Percentiles rank a stretch among this genome's conserved stretches.
Conservation (phyloP, 2,329 filamentous ascomycete species). For the Colletotrichum horii region DNA sequence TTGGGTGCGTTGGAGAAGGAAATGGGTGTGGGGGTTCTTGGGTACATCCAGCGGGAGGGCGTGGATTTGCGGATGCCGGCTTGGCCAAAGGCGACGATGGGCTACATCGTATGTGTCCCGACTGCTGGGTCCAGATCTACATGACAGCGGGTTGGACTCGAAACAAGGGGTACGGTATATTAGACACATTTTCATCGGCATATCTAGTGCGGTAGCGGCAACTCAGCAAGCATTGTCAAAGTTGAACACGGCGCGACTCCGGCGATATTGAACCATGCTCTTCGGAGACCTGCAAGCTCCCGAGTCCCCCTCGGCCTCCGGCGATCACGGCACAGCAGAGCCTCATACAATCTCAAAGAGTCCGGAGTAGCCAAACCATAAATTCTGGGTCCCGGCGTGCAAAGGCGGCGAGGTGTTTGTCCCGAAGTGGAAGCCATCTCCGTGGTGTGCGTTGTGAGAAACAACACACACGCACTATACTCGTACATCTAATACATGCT, state of each 20-base stretch:
- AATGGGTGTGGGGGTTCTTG: background rate
- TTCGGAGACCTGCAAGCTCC: background rate
- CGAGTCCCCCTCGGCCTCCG: background rate
- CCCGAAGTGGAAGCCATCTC: slow-evolving; percentile 12
- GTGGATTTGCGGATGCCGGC: background rate
- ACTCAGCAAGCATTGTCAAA: background rate
- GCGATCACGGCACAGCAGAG: background rate
- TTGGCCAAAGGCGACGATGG: background rate
- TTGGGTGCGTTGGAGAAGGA: slow-evolving; percentile 5
- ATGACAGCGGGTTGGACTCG: background rate
- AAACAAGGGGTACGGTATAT: background rate
- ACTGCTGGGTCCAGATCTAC: background rate
- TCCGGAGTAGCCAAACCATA: background rate
- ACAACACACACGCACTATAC: background rate
- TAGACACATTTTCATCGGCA: background rate
- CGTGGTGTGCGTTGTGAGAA: slow-evolving; percentile 1
- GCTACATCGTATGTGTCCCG: background rate
- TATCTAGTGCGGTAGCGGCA: background rate
- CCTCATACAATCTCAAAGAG: background rate
- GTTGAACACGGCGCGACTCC: background rate
- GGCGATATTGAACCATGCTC: background rate
- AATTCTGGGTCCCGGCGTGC: background rate
- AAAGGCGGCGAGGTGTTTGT: slow-evolving; percentile 5
- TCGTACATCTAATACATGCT: background rate
- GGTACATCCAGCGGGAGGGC: background rate